Percentiles rank a stretch among this genome's conserved stretches.
phyloP scores from a whole-genome alignment of 805 yeast genomes.

The Suhomyces prunicola region DNA sequence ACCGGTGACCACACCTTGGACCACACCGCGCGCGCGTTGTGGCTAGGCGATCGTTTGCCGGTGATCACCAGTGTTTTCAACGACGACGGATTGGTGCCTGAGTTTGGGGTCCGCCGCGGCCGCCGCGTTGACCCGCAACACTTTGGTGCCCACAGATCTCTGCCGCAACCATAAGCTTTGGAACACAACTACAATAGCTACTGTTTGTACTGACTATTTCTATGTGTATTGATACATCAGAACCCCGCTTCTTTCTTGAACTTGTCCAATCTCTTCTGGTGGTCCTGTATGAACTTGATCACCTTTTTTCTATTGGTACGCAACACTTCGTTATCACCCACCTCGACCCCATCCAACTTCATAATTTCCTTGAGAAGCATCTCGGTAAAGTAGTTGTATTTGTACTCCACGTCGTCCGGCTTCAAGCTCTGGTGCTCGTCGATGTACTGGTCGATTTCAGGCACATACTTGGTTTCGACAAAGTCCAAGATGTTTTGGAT shows the following conservation, averaged over 20 bases:
- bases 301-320: constrained; percentile 57
- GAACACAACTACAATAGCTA: no score
- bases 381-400: constrained; percentile 61
- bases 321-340: constrained; percentile 46
- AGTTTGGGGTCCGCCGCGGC: constrained; percentile 26
- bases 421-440: constrained; percentile 23
- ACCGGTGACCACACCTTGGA: constrained; percentile 28
- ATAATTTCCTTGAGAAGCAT: constrained; percentile 62
- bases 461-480: constrained; percentile 40
- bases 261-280: constrained; percentile 54
- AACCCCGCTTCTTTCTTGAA: constrained; percentile 29
- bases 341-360: constrained; percentile 64
- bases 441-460: constrained; percentile 34
- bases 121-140: constrained; percentile 10
- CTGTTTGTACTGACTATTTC: no score
- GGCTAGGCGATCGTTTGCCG: constrained; percentile 27
- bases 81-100: constrained; percentile 16
- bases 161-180: no score
- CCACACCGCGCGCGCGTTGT: constrained; percentile 27
- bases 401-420: constrained; percentile 40
- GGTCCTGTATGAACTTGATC: constrained; percentile 58
- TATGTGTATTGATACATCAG: no score
- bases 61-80: constrained; percentile 14
- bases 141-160: constrained; percentile 4
- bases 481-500: constrained; percentile 38